Evolutionary conservation across 148 eudicot genomes (phyloP).

Genomic region (Spergularia marina): DNA sequence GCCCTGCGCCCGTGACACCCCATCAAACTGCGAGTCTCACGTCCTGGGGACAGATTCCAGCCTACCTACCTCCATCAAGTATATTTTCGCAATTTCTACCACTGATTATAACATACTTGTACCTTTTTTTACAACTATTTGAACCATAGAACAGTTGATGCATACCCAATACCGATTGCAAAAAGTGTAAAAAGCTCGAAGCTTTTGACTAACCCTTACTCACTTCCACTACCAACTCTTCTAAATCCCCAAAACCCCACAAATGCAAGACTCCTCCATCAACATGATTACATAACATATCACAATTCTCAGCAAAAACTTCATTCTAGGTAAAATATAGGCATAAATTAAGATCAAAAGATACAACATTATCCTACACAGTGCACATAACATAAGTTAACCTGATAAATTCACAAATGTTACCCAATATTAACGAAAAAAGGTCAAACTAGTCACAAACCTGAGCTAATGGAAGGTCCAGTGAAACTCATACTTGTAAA

Average conservation of each 20-base stretch:
- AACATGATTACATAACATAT: neutral
- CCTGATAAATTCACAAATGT: neutral
- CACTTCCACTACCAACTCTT: neutral
- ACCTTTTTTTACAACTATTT: neutral
- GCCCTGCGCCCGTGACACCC: neutral
- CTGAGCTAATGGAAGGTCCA: slow-evolving; percentile 60
- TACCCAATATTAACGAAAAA: neutral
- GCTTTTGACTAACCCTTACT: neutral
- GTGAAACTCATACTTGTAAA: slow-evolving; percentile 49
- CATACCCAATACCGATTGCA: no score
- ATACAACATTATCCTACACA: neutral
- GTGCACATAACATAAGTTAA: neutral
- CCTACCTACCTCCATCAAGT: no score
- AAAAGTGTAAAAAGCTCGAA: neutral
- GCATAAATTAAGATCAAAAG: neutral
- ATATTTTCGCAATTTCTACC: neutral
- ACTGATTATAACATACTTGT: neutral
- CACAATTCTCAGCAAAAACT: neutral
- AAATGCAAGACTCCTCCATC: neutral
- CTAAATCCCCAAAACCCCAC: neutral
- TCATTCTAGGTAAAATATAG: neutral
- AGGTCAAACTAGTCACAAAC: slow-evolving; percentile 35
- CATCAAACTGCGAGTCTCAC: neutral
- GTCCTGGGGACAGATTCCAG: no score
- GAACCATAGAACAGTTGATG: neutral